These are phyloP conservation scores for Myxozyma kluyveri DNA, from an alignment of 805 yeast genomes.

Conservation along the genomic window DNA sequence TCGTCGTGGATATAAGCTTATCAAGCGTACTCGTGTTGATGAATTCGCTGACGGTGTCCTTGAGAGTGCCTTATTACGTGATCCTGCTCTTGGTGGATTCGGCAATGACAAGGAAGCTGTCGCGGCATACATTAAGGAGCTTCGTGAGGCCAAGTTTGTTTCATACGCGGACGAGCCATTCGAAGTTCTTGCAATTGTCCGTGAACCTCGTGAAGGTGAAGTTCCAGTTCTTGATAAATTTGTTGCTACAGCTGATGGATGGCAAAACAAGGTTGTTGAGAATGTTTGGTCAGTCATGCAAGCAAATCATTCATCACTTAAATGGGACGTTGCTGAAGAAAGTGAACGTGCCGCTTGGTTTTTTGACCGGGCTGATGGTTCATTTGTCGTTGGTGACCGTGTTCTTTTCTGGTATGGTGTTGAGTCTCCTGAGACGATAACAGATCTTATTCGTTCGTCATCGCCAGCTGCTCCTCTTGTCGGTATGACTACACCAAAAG, in stretches of 20 bases:
- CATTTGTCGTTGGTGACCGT: slow-evolving; percentile 83
- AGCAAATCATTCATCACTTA: slow-evolving; percentile 68
- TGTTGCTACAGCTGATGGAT: slow-evolving; percentile 81
- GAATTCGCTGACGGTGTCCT: slow-evolving; percentile 68
- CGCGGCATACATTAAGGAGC: slow-evolving; percentile 73
- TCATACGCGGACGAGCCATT: slow-evolving; percentile 94
- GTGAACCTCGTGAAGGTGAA: slow-evolving; percentile 43
- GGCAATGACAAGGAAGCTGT: slow-evolving; percentile 67
- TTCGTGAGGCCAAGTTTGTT: slow-evolving; percentile 62
- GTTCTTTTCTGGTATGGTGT: slow-evolving; percentile 95
- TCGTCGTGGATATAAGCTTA: slow-evolving; percentile 91
- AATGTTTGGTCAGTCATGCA: slow-evolving; percentile 81
- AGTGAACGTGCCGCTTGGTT: slow-evolving; percentile 90
- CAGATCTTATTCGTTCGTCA: slow-evolving; percentile 13
- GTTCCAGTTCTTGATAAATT: slow-evolving; percentile 80
- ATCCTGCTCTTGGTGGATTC: slow-evolving; percentile 71
- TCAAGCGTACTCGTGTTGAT: slow-evolving; percentile 58
- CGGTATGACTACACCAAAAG: background rate
- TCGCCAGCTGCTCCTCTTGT: slow-evolving; percentile 2
- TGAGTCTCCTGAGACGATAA: slow-evolving; percentile 27
- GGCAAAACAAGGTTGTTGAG: slow-evolving; percentile 97
- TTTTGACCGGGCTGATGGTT: slow-evolving; percentile 90
- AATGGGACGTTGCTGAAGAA: slow-evolving; percentile 88
- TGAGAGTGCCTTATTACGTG: slow-evolving; percentile 72
- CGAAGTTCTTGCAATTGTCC: slow-evolving; percentile 87